phyloP scores from a whole-genome alignment of 805 yeast genomes.

The Priceomyces carsonii region DNA sequence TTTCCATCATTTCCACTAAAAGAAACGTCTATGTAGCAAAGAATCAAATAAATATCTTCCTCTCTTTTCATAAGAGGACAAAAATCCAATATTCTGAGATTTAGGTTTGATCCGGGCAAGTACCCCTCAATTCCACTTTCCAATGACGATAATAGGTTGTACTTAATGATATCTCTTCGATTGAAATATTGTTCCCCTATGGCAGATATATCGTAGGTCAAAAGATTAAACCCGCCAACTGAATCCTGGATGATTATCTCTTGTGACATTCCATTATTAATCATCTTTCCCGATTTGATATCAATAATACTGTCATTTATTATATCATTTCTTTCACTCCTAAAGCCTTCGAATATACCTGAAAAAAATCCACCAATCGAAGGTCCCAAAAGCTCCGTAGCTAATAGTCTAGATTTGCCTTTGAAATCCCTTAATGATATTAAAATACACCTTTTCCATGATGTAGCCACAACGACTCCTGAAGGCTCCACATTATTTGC shows the following conservation, averaged over 20 bases:
- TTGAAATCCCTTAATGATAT: slow-evolving; percentile 64
- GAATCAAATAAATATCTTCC: slow-evolving; percentile 45
- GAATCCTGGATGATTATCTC: slow-evolving; percentile 47
- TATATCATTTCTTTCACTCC: slow-evolving; percentile 9
- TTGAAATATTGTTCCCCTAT: slow-evolving; percentile 29
- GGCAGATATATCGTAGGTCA: slow-evolving; percentile 29
- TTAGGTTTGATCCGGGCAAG: slow-evolving; percentile 44
- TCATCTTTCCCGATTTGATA: slow-evolving; percentile 52
- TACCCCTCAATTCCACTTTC: slow-evolving; percentile 42
- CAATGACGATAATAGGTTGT: slow-evolving; percentile 28
- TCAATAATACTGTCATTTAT: slow-evolving; percentile 55
- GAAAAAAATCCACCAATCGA: slow-evolving; percentile 7
- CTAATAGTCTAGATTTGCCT: slow-evolving; percentile 56
- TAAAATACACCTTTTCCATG: slow-evolving; percentile 63
- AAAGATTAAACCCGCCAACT: slow-evolving; percentile 38
- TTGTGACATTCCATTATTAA: slow-evolving; percentile 50
- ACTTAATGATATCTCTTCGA: slow-evolving; percentile 26
- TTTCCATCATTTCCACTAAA: slow-evolving; percentile 16
- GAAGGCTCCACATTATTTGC: slow-evolving; percentile 69
- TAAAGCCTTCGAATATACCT: slow-evolving; percentile 7
- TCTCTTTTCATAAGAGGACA: slow-evolving; percentile 45
- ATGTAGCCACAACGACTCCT: slow-evolving; percentile 72
- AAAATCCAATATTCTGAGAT: slow-evolving; percentile 62
- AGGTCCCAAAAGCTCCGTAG: slow-evolving; percentile 29
- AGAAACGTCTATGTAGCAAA: slow-evolving; percentile 22